These are phyloP conservation scores for Fomitopsis palustris DNA, from an alignment of 1,284 basidiomycete genomes.

Conservation along the genomic window DNA sequence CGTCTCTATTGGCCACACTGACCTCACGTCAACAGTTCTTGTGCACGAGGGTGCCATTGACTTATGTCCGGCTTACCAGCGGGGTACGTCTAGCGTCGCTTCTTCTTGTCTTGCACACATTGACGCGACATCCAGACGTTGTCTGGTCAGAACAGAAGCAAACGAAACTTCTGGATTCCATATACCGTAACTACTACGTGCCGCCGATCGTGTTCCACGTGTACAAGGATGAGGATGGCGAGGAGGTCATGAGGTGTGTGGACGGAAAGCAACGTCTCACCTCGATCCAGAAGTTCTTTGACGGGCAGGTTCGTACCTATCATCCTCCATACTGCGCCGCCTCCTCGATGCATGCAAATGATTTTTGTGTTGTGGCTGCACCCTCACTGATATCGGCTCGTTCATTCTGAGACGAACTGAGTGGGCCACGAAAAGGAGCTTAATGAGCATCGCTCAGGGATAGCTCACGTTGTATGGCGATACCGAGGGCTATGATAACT, in stretches of 20 bases:
- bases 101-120: not conserved
- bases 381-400: no score
- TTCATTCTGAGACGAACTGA: not conserved
- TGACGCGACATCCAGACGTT: slow-evolving; percentile 43
- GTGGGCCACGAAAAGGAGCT: not conserved
- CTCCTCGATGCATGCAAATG: not conserved
- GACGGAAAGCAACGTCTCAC: slow-evolving; percentile 77
- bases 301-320: slow-evolving; percentile 52
- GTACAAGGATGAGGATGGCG: slow-evolving; percentile 47
- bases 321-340: not conserved
- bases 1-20: not conserved
- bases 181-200: slow-evolving; percentile 72
- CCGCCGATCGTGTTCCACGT: slow-evolving; percentile 73
- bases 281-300: slow-evolving; percentile 68
- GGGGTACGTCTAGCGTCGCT: slow-evolving; percentile 46
- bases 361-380: not conserved
- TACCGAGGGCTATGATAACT: not conserved
- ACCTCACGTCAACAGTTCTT: slow-evolving; percentile 33
- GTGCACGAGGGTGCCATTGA: slow-evolving; percentile 67
- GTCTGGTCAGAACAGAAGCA: slow-evolving; percentile 74
- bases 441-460: not conserved
- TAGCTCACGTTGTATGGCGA: not conserved
- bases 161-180: slow-evolving; percentile 67
- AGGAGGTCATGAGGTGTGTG: slow-evolving; percentile 58
- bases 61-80: slow-evolving; percentile 63